Evolutionary conservation across 257 asterid genomes (phyloP).

Genomic region (Penstemon newberryi): DNA sequence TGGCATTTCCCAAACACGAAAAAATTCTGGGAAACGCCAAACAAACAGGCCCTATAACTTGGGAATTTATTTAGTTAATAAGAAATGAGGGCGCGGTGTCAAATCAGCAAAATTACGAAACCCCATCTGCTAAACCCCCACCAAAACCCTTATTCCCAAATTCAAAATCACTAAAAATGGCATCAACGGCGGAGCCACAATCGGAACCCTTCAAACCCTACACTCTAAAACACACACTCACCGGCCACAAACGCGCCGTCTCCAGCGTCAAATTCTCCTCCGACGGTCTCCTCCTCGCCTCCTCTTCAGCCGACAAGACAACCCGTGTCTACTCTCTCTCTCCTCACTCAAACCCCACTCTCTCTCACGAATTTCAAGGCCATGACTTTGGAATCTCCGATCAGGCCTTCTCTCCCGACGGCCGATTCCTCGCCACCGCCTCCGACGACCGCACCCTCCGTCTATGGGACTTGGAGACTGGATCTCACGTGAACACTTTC

Average conservation of each 20-base stretch:
- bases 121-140: conserved; percentile 21
- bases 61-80: too few relatives aligned
- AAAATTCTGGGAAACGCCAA: too few relatives aligned
- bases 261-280: conserved; percentile 84
- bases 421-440: conserved; percentile 81
- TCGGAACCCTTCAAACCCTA: conserved; percentile 70
- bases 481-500: conserved; percentile 75
- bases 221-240: conserved; percentile 59
- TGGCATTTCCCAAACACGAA: too few relatives aligned
- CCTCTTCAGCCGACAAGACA: conserved; percentile 87
- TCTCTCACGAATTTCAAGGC: conserved; percentile 67
- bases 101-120: background rate
- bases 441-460: conserved; percentile 92
- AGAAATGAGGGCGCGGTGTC: too few relatives aligned
- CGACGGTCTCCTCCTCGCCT: conserved; percentile 71
- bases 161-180: conserved; percentile 25
- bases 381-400: conserved; percentile 87
- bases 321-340: conserved; percentile 66
- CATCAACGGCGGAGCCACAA: conserved; percentile 45
- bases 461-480: conserved; percentile 76
- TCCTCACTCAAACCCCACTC: conserved; percentile 31
- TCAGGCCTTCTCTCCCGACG: conserved; percentile 78
- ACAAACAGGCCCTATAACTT: too few relatives aligned
- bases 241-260: conserved; percentile 77
- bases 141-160: conserved; percentile 31